A percentile compares a stretch with the other conserved stretches of the same genome.
Conservation (phyloP, 2,329 filamentous ascomycete species). For the Gnomoniopsis sp. region DNA sequence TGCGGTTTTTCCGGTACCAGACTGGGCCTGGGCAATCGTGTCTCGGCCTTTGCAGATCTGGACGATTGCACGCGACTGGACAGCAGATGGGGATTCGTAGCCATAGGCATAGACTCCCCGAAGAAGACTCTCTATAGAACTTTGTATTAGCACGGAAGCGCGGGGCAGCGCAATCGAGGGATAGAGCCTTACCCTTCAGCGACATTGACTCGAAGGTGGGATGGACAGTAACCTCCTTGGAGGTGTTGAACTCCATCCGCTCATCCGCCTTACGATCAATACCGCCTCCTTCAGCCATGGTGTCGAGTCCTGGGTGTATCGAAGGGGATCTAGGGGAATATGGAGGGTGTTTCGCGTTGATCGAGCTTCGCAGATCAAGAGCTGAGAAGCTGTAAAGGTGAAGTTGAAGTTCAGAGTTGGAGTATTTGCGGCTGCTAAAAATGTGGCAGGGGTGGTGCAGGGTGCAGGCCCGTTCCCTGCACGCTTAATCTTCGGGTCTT, state of each 20-base stretch:
- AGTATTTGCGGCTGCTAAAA: slow-evolving; percentile 12
- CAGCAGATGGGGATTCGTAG: slow-evolving; percentile 95
- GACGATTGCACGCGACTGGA: slow-evolving; percentile 96
- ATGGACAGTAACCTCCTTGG: slow-evolving; percentile 93
- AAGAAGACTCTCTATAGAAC: slow-evolving; percentile 72
- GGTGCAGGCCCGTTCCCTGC: neutral
- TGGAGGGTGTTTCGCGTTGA: neutral
- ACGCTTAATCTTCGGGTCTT: slow-evolving; percentile 14
- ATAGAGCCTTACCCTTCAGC: slow-evolving; percentile 64
- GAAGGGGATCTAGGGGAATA: neutral
- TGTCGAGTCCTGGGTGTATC: slow-evolving; percentile 30
- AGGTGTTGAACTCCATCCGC: slow-evolving; percentile 97
- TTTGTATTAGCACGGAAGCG: slow-evolving; percentile 10
- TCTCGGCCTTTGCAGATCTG: slow-evolving; percentile 99
- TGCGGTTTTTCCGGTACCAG: slow-evolving; percentile 98
- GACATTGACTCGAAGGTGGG: slow-evolving; percentile 96
- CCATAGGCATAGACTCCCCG: slow-evolving; percentile 98
- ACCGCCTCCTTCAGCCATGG: slow-evolving; percentile 76
- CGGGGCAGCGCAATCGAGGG: neutral
- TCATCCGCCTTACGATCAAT: slow-evolving; percentile 93
- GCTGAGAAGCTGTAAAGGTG: neutral
- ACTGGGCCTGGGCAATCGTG: slow-evolving; percentile 97
- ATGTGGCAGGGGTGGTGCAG: slow-evolving; percentile 14
- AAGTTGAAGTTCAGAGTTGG: neutral
- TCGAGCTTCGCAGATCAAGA: neutral